These are phyloP conservation scores for Botrytis sinoallii DNA, from an alignment of 2,329 filamentous ascomycete genomes.

Conservation along the genomic window DNA sequence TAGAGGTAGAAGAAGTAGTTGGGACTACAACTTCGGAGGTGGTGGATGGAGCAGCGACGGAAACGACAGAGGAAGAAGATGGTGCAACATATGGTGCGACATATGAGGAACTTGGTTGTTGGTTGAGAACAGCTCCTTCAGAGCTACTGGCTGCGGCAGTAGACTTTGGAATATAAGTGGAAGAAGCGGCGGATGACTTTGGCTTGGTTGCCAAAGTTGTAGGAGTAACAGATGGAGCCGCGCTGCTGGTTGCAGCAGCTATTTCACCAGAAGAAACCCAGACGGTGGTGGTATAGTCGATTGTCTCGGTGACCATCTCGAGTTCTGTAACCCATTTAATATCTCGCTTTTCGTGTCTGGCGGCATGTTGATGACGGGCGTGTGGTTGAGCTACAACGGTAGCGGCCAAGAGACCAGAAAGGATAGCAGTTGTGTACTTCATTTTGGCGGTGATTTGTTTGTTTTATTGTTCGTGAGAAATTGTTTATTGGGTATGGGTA, in stretches of 20 bases:
- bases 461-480: neutral
- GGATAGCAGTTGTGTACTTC: slow-evolving; percentile 38
- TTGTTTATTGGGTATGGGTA: slow-evolving; percentile 7
- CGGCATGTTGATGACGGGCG: slow-evolving; percentile 38
- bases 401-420: slow-evolving; percentile 34
- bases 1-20: slow-evolving; percentile 14
- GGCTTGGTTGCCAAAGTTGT: slow-evolving; percentile 21
- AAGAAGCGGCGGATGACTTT: slow-evolving; percentile 29
- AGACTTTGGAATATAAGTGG: slow-evolving; percentile 16
- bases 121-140: neutral
- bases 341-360: slow-evolving; percentile 32
- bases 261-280: slow-evolving; percentile 40
- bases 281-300: slow-evolving; percentile 40
- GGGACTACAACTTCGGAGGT: slow-evolving; percentile 1
- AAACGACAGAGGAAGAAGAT: slow-evolving; percentile 3
- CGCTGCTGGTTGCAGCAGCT: slow-evolving; percentile 13
- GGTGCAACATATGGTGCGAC: slow-evolving; percentile 15
- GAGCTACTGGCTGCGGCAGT: slow-evolving; percentile 6
- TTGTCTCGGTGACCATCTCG: slow-evolving; percentile 47
- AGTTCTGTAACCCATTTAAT: slow-evolving; percentile 50
- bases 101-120: neutral
- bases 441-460: slow-evolving; percentile 32
- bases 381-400: slow-evolving; percentile 37
- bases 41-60: slow-evolving; percentile 12
- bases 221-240: slow-evolving; percentile 14